Percentiles rank a stretch among this genome's conserved stretches.
Conservation (phyloP, 2,329 filamentous ascomycete genomes). For the Lachnellula suecica region DNA sequence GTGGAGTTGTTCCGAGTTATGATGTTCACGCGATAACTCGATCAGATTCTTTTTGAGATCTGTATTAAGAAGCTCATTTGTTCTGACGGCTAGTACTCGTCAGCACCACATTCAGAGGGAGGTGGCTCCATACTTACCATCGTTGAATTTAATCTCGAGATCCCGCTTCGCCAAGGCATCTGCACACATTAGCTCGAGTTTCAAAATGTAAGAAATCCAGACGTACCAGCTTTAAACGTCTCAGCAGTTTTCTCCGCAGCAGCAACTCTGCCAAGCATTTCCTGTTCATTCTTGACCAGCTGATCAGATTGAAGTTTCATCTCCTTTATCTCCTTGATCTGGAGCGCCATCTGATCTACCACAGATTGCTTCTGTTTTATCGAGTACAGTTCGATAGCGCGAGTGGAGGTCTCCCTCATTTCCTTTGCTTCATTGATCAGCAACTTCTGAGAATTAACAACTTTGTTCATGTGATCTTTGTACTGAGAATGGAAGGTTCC, state of each 20-base stretch:
- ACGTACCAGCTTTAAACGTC: slow-evolving; percentile 3
- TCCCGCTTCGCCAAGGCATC: background rate
- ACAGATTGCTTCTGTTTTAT: background rate
- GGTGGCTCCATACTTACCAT: background rate
- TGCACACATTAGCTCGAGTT: background rate
- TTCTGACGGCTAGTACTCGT: slow-evolving; percentile 2
- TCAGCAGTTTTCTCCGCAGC: background rate
- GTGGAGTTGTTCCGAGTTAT: slow-evolving; percentile 16
- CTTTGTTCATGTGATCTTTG: slow-evolving; percentile 33
- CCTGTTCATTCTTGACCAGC: background rate
- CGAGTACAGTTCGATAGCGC: background rate
- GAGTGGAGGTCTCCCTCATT: slow-evolving; percentile 2
- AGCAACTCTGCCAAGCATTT: background rate
- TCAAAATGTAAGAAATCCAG: no score
- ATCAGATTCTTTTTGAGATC: slow-evolving; percentile 15
- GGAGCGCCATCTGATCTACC: background rate
- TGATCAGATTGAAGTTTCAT: background rate
- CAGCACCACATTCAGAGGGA: background rate
- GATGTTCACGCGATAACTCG: slow-evolving; percentile 16
- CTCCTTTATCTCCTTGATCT: slow-evolving; percentile 4
- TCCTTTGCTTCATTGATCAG: slow-evolving; percentile 16
- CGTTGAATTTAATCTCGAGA: background rate
- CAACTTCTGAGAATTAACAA: slow-evolving; percentile 25
- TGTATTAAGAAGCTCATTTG: slow-evolving; percentile 7
- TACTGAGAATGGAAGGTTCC: slow-evolving; percentile 28